Evolutionary conservation across 805 yeast genomes (phyloP), one percentile per base, ranked within the genome.

Genomic region (Pichia rugopelliculosa): DNA sequence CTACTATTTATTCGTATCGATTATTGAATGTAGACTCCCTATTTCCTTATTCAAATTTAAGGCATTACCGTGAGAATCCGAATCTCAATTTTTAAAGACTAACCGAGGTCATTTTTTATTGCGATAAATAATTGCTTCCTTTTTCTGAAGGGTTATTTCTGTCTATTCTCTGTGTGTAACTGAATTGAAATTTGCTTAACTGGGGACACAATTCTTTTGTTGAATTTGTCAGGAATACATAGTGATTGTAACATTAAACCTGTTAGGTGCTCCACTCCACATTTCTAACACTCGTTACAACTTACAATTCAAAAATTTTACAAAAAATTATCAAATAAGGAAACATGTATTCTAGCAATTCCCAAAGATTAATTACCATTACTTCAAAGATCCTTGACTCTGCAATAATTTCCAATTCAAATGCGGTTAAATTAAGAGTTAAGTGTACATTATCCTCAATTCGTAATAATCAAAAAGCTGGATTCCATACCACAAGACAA

Each of bases 401-500:
- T 11, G 30, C 33, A 18, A 3, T 47, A 3, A 27, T 37, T 7
- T n/a, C 18, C 13, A 8, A 26, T 8, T 7, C 18, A 9, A 39
- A 30, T 30, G 36, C 30, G 20, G 22, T 42, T 10, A 42, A 25
- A 15, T 26, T 47, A 3, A 47, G 22, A 21, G 23, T 42, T 13
- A 47, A 39, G 34, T 43, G 24, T 38, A 37, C 50, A 2, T 27
- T 39, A 3, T 17, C 41, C n/a, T 24, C 42, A 11, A 25, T 36
- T 12, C 27, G 23, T 22, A 36, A 30, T 20, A 27, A n/a, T 7
- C 50, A 47, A 36, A 43, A 39, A 22, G 44, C 44, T 3, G 36
- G 25, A 15, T 43, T 43, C 11, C 50, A 47, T 43, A 39, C 47
- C 12, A 37, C 46, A 12, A 47, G 40, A 39, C 40, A 39, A 11